These are phyloP conservation scores for Dorcoceras hygrometricum DNA, from an alignment of 257 asterid genomes.

Conservation along the genomic window DNA sequence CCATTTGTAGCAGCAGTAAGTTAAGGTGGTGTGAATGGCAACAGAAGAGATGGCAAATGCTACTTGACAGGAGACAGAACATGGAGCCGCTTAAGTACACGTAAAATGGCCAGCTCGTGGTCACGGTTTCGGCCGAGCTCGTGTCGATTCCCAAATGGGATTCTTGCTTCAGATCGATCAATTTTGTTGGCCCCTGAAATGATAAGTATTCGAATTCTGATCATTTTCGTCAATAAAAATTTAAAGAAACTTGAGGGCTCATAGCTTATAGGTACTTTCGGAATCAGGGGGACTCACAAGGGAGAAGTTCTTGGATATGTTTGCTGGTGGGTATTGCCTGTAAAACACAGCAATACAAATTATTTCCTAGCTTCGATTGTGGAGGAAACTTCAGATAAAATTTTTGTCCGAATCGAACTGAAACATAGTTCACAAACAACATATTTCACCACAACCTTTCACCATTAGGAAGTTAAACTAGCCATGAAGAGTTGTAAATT, in stretches of 20 bases:
- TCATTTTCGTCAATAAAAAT: background rate
- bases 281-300: conserved; percentile 35
- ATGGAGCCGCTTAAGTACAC: conserved; percentile 73
- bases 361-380: background rate
- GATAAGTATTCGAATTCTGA: background rate
- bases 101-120: conserved; percentile 81
- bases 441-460: background rate
- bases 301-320: conserved; percentile 53
- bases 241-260: background rate
- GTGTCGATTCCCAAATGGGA: conserved; percentile 30
- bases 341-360: conserved; percentile 7
- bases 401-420: background rate
- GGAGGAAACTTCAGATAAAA: no score
- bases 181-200: conserved; percentile 51
- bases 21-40: conserved; percentile 72
- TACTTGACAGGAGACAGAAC: conserved; percentile 93
- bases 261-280: no score
- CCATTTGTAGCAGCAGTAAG: conserved; percentile 61
- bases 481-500: background rate
- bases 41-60: conserved; percentile 77
- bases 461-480: background rate
- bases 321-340: conserved; percentile 69
- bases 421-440: background rate
- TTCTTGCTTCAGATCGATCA: conserved; percentile 56
- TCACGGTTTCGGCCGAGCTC: conserved; percentile 28